Evolutionary conservation across 768 basidiomycete species (phyloP).

Genomic region (Leccinum disarticulatum): DNA sequence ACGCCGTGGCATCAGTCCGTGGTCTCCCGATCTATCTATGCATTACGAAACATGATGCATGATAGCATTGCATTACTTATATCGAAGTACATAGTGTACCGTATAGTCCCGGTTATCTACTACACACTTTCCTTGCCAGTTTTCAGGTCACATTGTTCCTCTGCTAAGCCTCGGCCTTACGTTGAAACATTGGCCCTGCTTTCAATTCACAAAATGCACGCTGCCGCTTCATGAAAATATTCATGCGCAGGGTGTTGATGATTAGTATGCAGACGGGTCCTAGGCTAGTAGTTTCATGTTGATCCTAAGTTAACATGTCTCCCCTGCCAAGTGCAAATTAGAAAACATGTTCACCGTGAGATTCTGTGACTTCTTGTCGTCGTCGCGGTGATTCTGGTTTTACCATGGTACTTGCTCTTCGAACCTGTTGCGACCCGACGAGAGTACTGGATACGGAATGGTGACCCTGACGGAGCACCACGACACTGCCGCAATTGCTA

Average conservation of each 20-base stretch:
- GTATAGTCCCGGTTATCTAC: background rate
- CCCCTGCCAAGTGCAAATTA: background rate
- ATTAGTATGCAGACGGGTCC: background rate
- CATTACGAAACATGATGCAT: background rate
- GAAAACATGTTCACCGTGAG: background rate
- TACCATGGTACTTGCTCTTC: background rate
- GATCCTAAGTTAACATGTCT: background rate
- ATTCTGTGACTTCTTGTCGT: background rate
- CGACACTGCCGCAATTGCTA: background rate
- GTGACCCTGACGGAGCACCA: background rate
- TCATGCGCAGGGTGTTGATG: background rate
- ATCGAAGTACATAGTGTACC: background rate
- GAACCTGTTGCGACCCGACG: background rate
- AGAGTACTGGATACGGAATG: background rate
- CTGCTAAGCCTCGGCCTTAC: background rate
- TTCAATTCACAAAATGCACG: background rate
- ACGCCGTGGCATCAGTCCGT: conserved; percentile 1
- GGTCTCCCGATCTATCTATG: background rate
- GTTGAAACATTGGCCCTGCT: background rate
- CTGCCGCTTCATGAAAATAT: background rate
- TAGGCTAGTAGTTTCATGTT: background rate
- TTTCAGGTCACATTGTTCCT: background rate
- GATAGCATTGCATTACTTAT: background rate
- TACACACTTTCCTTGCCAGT: background rate
- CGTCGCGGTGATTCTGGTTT: background rate